Evolutionary conservation across 2,329 filamentous ascomycete genomes (phyloP), one percentile per base, ranked within the genome.

Genomic region (Rhinocladiella mackenziei): DNA sequence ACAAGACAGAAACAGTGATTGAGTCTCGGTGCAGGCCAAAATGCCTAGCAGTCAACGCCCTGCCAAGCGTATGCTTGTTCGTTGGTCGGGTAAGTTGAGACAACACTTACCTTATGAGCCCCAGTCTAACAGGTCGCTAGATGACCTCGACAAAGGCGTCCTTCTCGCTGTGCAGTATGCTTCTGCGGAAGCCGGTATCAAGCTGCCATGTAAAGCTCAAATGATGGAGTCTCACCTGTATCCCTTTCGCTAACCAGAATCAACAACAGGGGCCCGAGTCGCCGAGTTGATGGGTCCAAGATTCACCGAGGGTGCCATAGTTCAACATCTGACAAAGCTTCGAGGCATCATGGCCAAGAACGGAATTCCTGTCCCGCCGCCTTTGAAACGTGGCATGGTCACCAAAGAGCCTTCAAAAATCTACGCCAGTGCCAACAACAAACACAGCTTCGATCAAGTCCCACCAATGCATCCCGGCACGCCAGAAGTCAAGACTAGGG

Each of bases 301-400:
- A n/a, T 66, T 67, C 42, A 64, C 62, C 1, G 67, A 67, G 35
- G 68, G 70, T 2, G 66, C 69, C 1, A 70, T 73, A 15, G 56
- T 67, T 1, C 71, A 74, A 49, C 71, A 73, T 39, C 56, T 73
- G 10, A 60, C 68, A 0, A 73, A 74, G 45, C 51, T 73, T 2
- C 68, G 70, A 6, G 36, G 28, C 13, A 61, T 63, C 20, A 61
- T 70, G 47, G 34, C 19, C n/a, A 9, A 31, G n/a, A 15, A 29
- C 17, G 41, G 43, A 6, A 61, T 65, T 19, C 50, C 50, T 1
- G 64, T 70, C 2, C 69, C 70, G 3, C 67, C 69, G 6, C 58
- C 64, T 14, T 55, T 70, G 5, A 63, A 62, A 40, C 64, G 68
- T 25, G 62, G 62, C 11, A 58, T 57, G 36, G 29, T 52, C 9